phyloP scores from a whole-genome alignment of 805 yeast species.

The Candida montana region DNA sequence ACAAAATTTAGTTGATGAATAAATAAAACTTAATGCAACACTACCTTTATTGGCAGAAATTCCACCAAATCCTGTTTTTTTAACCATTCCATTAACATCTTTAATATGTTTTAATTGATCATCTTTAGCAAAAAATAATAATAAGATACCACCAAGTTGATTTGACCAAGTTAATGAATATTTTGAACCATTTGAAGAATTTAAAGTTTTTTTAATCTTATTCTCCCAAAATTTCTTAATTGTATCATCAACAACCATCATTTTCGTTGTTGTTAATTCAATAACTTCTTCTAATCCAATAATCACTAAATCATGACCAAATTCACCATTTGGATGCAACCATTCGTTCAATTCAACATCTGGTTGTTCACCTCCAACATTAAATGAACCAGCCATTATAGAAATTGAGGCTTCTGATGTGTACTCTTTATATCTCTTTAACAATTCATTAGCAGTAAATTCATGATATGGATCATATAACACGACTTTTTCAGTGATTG shows the following conservation, averaged over 20 bases:
- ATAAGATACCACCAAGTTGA: slow-evolving; percentile 80
- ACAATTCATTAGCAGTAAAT: slow-evolving; percentile 64
- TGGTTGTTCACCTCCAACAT: slow-evolving; percentile 66
- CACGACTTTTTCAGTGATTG: slow-evolving; percentile 38
- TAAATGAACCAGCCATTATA: slow-evolving; percentile 81
- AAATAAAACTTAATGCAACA: slow-evolving; percentile 59
- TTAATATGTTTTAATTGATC: slow-evolving; percentile 46
- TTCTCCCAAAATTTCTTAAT: slow-evolving; percentile 62
- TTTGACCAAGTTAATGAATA: slow-evolving; percentile 64
- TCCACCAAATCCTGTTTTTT: slow-evolving; percentile 93
- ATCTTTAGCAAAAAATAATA: slow-evolving; percentile 62
- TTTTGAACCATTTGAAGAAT: slow-evolving; percentile 27
- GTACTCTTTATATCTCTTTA: slow-evolving; percentile 43
- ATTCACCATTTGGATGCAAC: slow-evolving; percentile 52
- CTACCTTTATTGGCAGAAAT: slow-evolving; percentile 82
- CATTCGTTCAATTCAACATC: slow-evolving; percentile 62
- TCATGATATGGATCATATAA: slow-evolving; percentile 90
- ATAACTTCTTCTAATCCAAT: slow-evolving; percentile 89
- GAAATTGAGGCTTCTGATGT: slow-evolving; percentile 56
- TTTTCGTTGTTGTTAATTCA: slow-evolving; percentile 77
- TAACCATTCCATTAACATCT: slow-evolving; percentile 64
- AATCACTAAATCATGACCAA: slow-evolving; percentile 61
- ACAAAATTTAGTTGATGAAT: slow-evolving; percentile 67
- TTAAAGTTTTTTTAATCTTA: slow-evolving; percentile 44
- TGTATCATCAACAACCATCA: slow-evolving; percentile 68